Conservation (phyloP, 2,329 filamentous ascomycete species). For the Grosmannia clavigera region DNA sequence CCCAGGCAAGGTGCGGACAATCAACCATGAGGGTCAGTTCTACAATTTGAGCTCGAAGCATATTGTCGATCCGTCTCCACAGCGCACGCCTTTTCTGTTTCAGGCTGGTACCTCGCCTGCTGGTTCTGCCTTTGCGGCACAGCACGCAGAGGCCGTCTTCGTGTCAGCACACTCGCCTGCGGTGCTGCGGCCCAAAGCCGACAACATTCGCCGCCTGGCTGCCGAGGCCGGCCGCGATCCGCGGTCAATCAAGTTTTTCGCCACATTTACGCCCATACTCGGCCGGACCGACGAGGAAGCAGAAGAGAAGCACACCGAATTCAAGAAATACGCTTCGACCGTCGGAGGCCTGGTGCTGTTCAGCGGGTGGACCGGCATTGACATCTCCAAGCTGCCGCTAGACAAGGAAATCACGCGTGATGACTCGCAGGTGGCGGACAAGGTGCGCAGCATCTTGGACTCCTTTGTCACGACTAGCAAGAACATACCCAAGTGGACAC, state of each 20-base stretch:
- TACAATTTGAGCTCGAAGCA: slow-evolving; percentile 1
- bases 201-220: slow-evolving; percentile 6
- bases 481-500: slow-evolving; percentile 7
- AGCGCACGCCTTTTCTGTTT: slow-evolving; percentile 14
- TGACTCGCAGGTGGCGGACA: not conserved
- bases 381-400: slow-evolving; percentile 13
- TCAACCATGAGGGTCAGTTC: slow-evolving; percentile 5
- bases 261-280: slow-evolving; percentile 11
- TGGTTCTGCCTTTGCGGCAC: slow-evolving; percentile 13
- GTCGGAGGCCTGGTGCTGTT: slow-evolving; percentile 15
- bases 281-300: slow-evolving; percentile 13
- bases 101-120: slow-evolving; percentile 14
- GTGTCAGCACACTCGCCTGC: slow-evolving; percentile 8
- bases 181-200: slow-evolving; percentile 5
- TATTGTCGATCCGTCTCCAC: slow-evolving; percentile 9
- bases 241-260: slow-evolving; percentile 11
- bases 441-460: slow-evolving; percentile 1
- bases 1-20: slow-evolving; percentile 8
- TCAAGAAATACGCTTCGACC: slow-evolving; percentile 9
- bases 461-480: slow-evolving; percentile 26
- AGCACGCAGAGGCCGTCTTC: slow-evolving; percentile 15
- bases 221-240: slow-evolving; percentile 11
- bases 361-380: slow-evolving; percentile 14
- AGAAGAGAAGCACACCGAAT: slow-evolving; percentile 10
- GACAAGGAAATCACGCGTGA: slow-evolving; percentile 12